Percentiles rank a stretch among this genome's conserved stretches.
Evolutionary conservation across 176 grass and related monocot species (phyloP).

Genomic region (Chloris gayana): DNA sequence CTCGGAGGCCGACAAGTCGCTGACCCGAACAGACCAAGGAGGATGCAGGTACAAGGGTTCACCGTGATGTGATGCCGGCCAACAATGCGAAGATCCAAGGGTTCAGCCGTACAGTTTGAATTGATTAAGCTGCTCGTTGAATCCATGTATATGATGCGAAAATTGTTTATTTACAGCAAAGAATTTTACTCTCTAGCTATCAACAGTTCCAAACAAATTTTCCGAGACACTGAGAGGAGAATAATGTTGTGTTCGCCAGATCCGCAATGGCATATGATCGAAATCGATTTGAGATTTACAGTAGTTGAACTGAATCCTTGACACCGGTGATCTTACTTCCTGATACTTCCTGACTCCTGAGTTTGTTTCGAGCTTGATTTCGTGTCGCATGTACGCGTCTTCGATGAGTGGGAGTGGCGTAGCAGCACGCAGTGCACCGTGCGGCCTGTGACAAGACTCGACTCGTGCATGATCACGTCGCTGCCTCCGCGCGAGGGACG

Average conservation of each 20-base stretch:
- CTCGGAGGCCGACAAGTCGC: no score
- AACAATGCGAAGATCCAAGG: neutral
- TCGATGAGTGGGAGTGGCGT: no score
- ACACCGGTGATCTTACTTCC: slow-evolving; percentile 34
- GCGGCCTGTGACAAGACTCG: no score
- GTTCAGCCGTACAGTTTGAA: slow-evolving; percentile 5
- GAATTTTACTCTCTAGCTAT: slow-evolving; percentile 58
- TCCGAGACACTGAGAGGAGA: slow-evolving; percentile 26
- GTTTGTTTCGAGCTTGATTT: slow-evolving; percentile 64
- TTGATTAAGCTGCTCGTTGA: slow-evolving; percentile 2
- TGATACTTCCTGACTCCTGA: no score
- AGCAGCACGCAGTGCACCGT: no score
- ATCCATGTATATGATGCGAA: slow-evolving; percentile 30
- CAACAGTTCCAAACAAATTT: slow-evolving; percentile 61
- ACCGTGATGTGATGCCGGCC: neutral
- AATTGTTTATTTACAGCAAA: slow-evolving; percentile 72
- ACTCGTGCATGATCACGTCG: no score
- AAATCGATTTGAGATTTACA: slow-evolving; percentile 50
- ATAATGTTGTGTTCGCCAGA: slow-evolving; percentile 35
- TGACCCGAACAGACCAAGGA: neutral
- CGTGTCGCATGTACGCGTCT: slow-evolving; percentile 56
- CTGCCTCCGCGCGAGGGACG: no score
- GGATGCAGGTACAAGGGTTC: no score
- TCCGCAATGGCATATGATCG: slow-evolving; percentile 15
- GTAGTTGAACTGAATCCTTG: slow-evolving; percentile 50